Evolutionary conservation across 2,329 filamentous ascomycete genomes (phyloP), one percentile per base, ranked within the genome.

Genomic region (Fusarium sp.): DNA sequence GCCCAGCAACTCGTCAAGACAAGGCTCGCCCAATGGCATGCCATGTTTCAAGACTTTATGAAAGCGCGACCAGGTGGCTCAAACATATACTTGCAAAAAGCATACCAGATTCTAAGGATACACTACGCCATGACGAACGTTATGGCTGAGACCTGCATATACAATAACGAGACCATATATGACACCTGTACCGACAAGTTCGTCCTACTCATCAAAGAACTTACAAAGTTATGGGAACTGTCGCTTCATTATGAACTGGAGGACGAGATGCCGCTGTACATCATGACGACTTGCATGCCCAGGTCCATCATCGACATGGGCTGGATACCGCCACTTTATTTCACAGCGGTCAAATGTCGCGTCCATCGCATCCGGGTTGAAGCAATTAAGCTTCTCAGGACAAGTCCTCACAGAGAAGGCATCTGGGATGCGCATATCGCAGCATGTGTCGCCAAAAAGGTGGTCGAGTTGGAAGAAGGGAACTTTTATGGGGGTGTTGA

Each of bases 261-360:
- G 25, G 40, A 56, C 5, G 59, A 47, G 9, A 57, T 69, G 54
- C 64, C 71, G 9, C 54, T 61, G 6, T 43, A 68, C 38, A 32
- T 68, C 38, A 60, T 77, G 35, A 33, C 67, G 38, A 65, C 67
- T 21, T 77, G 80, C 40, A 81, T 82, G 74, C 76, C 80, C n/a
- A 67, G 74, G 13, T 81, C 81, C 4, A 80, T 83, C 19, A 72
- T 79, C 9, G 85, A 87, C 63, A 78, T 85, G 15, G 85, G 86
- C 13, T 85, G 84, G 77, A 80, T 86, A 15, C 79, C 84, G 11
- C 82, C 84, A 0, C 79, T 87, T 6, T 87, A 86, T 66, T 87
- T 82, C 66, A 74, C 81, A 5, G 86, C 84, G 1, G 61, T 85
- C 7, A 87, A 88, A 67, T 88, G 86, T 46, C 84, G 87, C 1